Evolutionary conservation across 1,284 basidiomycete genomes (phyloP).

Genomic region (Macrocystidia cucumis): DNA sequence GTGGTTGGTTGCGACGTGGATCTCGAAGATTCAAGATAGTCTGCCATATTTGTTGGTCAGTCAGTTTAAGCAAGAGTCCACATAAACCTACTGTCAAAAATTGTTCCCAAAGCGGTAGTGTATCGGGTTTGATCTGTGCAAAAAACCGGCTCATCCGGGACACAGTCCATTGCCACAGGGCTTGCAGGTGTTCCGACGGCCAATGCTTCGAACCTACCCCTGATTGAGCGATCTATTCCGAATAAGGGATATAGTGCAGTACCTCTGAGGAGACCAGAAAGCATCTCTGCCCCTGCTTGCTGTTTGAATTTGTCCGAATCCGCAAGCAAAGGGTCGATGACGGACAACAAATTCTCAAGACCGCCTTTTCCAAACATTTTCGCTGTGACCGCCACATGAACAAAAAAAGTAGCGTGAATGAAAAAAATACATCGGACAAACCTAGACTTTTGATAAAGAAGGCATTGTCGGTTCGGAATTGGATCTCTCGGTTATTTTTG

Average conservation of each 20-base stretch:
- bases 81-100: conserved; percentile 50
- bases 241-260: background rate
- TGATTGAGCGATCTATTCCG: conserved; percentile 5
- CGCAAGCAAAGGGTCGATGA: conserved; percentile 53
- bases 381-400: conserved; percentile 27
- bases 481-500: conserved; percentile 38
- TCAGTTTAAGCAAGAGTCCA: conserved; percentile 4
- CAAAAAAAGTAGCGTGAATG: conserved; percentile 3
- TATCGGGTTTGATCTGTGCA: conserved; percentile 79
- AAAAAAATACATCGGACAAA: conserved; percentile 20
- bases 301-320: conserved; percentile 88
- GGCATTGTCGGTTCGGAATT: conserved; percentile 60
- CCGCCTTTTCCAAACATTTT: conserved; percentile 58
- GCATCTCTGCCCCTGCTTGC: conserved; percentile 82
- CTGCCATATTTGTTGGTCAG: conserved; percentile 6
- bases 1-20: conserved; percentile 72
- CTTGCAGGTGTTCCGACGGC: conserved; percentile 51
- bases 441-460: conserved; percentile 64
- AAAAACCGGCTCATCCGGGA: conserved; percentile 69
- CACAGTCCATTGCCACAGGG: conserved; percentile 79
- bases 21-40: conserved; percentile 64
- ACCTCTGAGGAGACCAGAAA: conserved; percentile 73
- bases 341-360: conserved; percentile 44
- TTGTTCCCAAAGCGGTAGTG: conserved; percentile 66
- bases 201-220: conserved; percentile 87